Base-by-base conservation (phyloP, 129 eudicot genomes). In the Centrapalus pauciflorus region DNA sequence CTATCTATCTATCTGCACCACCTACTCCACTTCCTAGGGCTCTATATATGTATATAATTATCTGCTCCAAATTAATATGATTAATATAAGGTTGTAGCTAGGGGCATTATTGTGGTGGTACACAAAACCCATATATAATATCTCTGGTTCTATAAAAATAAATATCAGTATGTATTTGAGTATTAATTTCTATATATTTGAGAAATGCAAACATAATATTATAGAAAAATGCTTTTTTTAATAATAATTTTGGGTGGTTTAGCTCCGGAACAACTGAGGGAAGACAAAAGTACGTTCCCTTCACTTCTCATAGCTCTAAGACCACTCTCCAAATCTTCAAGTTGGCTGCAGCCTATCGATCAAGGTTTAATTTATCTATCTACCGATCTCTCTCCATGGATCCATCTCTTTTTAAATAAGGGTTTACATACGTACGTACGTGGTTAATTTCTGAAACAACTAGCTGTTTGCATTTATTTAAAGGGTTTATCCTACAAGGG, bases 231-330 rank as follows among this genome's bases (percentile, higher is more conserved):
- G 24, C 24, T 16, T 46, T 46, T 46, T 46, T 10, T 2, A n/a
- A n/a, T n/a, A n/a, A n/a, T n/a, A n/a, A n/a, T 73, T 13, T 57
- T 32, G 54, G 5, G 8, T 20, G 68, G 28, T 3, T 21, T 16
- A 90, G 97, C 61, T 90, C 97, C 37, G 97, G 97, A 73, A 90
- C 97, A 19, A 90, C 97, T 0, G 97, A 87, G 7, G 95, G 97
- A 61, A 76, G 93, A 65, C 97, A 84, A 66, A 87, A 90, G 52
- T 87, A 71, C 29, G 86, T 90, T 7, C 95, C 97, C 11, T 90
- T 82, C 74, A 90, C 95, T 24, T 52, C 76, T 68, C 93, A 90
- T 62, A 87, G 92, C 83, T 74, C 95, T 71, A 74, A 61, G 50
- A 87, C 97, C 45, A 90, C 95, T 76, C 83, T 90, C 25, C 95